Evolutionary conservation across 2,329 filamentous ascomycete species (phyloP), one percentile per base, ranked within the genome.

Genomic region (Fusarium temperatum): DNA sequence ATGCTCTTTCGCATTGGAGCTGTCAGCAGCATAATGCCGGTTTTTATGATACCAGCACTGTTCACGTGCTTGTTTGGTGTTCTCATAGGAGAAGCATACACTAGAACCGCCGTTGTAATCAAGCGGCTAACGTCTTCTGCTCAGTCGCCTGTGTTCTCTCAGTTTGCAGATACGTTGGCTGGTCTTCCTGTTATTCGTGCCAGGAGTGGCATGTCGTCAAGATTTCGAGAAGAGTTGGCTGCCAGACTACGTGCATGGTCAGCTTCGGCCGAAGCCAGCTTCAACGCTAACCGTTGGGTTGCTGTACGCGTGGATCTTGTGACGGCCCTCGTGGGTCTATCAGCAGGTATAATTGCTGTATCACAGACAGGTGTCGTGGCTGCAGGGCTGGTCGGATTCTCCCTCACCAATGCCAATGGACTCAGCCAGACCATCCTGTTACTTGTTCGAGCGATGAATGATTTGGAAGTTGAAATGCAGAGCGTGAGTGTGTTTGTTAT

Each of bases 261-360:
- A 17, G 83, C 84, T 11, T 82, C 87, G 1, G 80, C 83, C 1
- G 87, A 89, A 75, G 81, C 87, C 2, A 85, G 84, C 53, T 89
- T 84, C 70, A 89, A 89, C 77, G 86, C 85, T 68, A 90, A 90
- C 75, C 85, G 88, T 13, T 90, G 88, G 88, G 86, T 90, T 6
- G 83, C 85, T 3, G 83, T 89, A 44, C 85, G 88, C 10, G 82
- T 88, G 9, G 88, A 89, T 68, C 83, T 89, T 73, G 85, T 87
- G 59, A 88, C 87, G 4, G 87, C 87, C 1, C 78, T 88, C 4
- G 86, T 89, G 17, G 84, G 85, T 18, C 81, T 88, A 3, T 82
- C 82, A 15, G 88, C 88, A 1, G 88, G 88, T 14, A 82, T 84
- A 51, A 88, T 89, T 56, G 88, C 88, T 11, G 83, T 88, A 12